Conservation (phyloP, 106 monocot species). For the Acorus gramineus region DNA sequence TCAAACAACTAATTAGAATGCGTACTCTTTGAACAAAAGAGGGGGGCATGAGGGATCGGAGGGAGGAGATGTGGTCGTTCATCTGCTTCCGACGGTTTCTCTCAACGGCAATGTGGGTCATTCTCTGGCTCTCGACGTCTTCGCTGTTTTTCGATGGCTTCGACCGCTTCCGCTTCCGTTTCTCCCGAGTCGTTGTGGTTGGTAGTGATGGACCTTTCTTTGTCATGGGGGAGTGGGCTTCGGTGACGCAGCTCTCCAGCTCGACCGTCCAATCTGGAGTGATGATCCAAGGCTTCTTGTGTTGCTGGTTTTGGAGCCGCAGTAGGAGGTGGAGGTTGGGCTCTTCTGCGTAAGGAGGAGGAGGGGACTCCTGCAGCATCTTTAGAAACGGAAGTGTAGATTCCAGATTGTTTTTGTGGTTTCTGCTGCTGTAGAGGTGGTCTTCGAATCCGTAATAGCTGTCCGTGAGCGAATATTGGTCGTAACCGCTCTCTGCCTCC, state of each 20-base stretch:
- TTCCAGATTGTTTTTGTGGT: not conserved
- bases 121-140: slow-evolving; percentile 77
- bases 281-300: not conserved
- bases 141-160: slow-evolving; percentile 25
- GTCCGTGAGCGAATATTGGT: not conserved
- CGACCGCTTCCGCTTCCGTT: slow-evolving; percentile 25
- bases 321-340: too few relatives aligned
- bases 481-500: too few relatives aligned
- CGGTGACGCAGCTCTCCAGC: slow-evolving; percentile 57
- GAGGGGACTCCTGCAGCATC: slow-evolving; percentile 45
- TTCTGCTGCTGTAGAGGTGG: not conserved
- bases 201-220: not conserved
- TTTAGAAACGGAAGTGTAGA: slow-evolving; percentile 54
- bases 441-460: not conserved
- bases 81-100: slow-evolving; percentile 87
- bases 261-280: slow-evolving; percentile 5
- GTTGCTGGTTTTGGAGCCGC: slow-evolving; percentile 20
- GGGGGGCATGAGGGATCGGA: slow-evolving; percentile 74
- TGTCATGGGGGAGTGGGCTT: not conserved
- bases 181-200: slow-evolving; percentile 16
- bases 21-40: slow-evolving; percentile 63
- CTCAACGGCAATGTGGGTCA: slow-evolving; percentile 90
- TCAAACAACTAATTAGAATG: not conserved
- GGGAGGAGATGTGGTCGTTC: slow-evolving; percentile 71
- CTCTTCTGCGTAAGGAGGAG: slow-evolving; percentile 15